Conservation (phyloP, 495 filamentous ascomycete species). For the Trichoderma orchidacearum region DNA sequence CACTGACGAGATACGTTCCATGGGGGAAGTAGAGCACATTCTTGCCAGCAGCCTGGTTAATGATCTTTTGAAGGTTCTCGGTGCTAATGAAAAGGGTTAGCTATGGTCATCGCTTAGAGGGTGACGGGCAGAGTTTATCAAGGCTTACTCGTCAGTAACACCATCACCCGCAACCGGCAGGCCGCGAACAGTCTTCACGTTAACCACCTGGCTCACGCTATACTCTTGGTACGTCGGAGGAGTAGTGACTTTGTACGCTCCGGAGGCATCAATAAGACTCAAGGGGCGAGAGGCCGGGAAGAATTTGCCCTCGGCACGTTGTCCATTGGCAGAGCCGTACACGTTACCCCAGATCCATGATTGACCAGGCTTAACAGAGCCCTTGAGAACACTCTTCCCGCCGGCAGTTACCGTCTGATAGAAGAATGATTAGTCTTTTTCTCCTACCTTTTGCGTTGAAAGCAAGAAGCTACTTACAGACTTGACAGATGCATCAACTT, state of each 20-base stretch:
- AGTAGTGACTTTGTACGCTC: slow-evolving; percentile 20
- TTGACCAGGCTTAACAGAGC: slow-evolving; percentile 7
- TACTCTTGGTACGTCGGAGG: slow-evolving; percentile 32
- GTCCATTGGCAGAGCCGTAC: slow-evolving; percentile 2
- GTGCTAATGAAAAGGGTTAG: slow-evolving; percentile 13
- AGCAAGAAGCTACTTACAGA: slow-evolving; percentile 10
- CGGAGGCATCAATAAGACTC: slow-evolving; percentile 15
- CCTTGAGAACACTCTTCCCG: slow-evolving; percentile 6
- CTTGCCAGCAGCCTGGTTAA: slow-evolving; percentile 30
- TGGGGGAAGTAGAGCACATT: slow-evolving; percentile 47
- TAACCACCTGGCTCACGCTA: slow-evolving; percentile 25
- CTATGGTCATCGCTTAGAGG: background rate
- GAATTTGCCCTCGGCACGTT: slow-evolving; percentile 4
- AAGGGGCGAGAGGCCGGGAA: slow-evolving; percentile 13
- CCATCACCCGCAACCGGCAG: slow-evolving; percentile 13
- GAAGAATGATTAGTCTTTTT: background rate
- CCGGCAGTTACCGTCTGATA: slow-evolving; percentile 8
- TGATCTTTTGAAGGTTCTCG: slow-evolving; percentile 33
- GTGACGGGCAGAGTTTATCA: background rate
- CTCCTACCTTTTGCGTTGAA: background rate
- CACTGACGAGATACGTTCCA: slow-evolving; percentile 45
- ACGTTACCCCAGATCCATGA: slow-evolving; percentile 13
- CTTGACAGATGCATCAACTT: slow-evolving; percentile 6
- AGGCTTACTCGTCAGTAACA: slow-evolving; percentile 5
- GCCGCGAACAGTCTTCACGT: slow-evolving; percentile 30